Base-by-base conservation (phyloP, 345 rosid species). In the Reutealis trisperma region DNA sequence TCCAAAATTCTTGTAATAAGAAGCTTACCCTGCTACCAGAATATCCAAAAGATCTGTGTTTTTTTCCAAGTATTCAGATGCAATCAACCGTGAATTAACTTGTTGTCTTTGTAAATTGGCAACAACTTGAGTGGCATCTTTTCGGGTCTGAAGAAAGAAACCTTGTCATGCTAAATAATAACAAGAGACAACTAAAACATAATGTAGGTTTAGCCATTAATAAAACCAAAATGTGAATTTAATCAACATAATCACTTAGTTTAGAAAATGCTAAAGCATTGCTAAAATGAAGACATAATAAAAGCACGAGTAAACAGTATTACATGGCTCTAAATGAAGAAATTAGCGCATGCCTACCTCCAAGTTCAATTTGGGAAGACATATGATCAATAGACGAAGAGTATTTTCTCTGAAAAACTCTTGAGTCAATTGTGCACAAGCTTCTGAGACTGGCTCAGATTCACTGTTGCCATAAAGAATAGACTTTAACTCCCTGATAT, bases 21-120 rank as follows among this genome's bases (percentile, higher is more conserved):
- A n/a, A 74, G 68, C 81, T 86, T 83, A 96, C 98, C 99, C 99
- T 61, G 81, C 73, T 49, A 92, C 78, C 72, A 96, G 75, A 77
- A 84, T 85, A 81, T 94, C 98, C 86, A 96, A 86, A 77, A 96
- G 98, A 86, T 96, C 97, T 0, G 89, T 83, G 58, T 93, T 92
- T 55, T 90, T 87, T 81, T 94, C 99, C 73, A 96, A 83, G 86
- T 92, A 93, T 55, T 93, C 97, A 79, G 97, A 96, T 2, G 98
- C 97, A 83, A 96, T 96, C 91, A 96, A 78, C 71, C 91, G 85
- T 12, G 94, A 93, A 1, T 93, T 84, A 77, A 96, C 98, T 87
- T 92, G 99, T 60, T 94, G 99, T 81, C 99, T 84, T 82, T 94
- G 99, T 71, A 96, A 85, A 87, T 96, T 96, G 47, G 99, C 99